phyloP scores from a whole-genome alignment of 2,329 filamentous ascomycete genomes.

The Chaetomium globosum region DNA sequence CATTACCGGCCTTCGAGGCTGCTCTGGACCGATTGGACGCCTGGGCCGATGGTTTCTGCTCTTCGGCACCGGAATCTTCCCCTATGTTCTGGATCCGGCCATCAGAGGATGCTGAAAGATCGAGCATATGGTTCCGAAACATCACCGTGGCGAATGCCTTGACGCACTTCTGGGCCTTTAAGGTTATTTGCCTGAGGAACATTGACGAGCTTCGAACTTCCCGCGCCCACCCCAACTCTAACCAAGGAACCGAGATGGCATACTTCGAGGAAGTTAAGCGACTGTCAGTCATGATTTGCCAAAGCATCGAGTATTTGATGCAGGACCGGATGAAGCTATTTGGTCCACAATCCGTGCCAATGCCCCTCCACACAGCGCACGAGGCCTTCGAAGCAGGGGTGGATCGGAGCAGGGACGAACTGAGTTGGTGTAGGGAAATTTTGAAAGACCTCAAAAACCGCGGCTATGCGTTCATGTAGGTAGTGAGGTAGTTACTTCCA shows the following conservation, averaged over 20 bases:
- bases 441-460: constrained; percentile 10
- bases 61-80: not conserved
- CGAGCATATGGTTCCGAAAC: constrained; percentile 40
- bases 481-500: constrained; percentile 24
- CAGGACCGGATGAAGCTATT: constrained; percentile 47
- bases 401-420: constrained; percentile 13
- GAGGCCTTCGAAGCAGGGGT: constrained; percentile 25
- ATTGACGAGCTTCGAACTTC: constrained; percentile 32
- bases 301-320: constrained; percentile 45
- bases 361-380: constrained; percentile 39
- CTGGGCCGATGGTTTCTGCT: constrained; percentile 22
- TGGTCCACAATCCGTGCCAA: constrained; percentile 43
- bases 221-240: constrained; percentile 2
- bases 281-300: constrained; percentile 39
- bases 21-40: constrained; percentile 20
- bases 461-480: constrained; percentile 25
- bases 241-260: not conserved
- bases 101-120: not conserved
- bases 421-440: constrained; percentile 26
- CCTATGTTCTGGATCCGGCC: constrained; percentile 20
- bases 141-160: constrained; percentile 45
- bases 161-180: constrained; percentile 46
- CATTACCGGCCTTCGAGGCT: constrained; percentile 28
- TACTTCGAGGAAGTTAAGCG: constrained; percentile 18
- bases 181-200: constrained; percentile 43